phyloP scores from a whole-genome alignment of 192 early-diverging fungal genomes.

The Helicostylum pulchrum region DNA sequence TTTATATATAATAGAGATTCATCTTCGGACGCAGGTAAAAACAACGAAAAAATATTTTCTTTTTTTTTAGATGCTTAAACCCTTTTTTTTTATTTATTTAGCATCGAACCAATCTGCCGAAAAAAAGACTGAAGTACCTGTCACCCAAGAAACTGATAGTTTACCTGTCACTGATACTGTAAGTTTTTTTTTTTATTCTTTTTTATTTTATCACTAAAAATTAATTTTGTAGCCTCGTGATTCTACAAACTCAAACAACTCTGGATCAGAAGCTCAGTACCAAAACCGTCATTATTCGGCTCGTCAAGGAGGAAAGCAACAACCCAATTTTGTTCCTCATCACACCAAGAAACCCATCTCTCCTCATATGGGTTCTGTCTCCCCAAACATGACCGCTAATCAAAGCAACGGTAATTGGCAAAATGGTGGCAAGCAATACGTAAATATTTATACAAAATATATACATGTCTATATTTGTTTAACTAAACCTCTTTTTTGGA shows the following conservation, averaged over 20 bases:
- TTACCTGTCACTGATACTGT: conserved; percentile 27
- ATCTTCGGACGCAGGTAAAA: conserved; percentile 20
- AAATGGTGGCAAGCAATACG: conserved; percentile 13
- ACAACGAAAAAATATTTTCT: background rate
- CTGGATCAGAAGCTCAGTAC: conserved; percentile 31
- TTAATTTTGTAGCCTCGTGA: conserved; percentile 15
- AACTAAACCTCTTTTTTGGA: no score
- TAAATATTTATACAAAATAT: no score
- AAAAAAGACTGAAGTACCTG: conserved; percentile 21
- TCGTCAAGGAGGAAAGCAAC: conserved; percentile 31
- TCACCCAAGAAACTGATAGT: conserved; percentile 17
- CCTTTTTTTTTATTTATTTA: no score
- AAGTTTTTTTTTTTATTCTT: conserved; percentile 13
- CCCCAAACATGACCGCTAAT: conserved; percentile 29
- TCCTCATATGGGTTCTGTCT: conserved; percentile 21
- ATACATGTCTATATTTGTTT: no score
- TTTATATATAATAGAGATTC: conserved; percentile 12
- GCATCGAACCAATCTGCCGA: conserved; percentile 22
- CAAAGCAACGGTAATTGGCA: conserved; percentile 23
- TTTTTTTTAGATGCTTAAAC: no score
- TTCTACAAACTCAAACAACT: conserved; percentile 32
- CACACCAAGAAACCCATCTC: conserved; percentile 34
- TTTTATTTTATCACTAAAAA: background rate
- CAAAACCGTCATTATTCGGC: conserved; percentile 30
- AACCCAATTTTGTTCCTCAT: conserved; percentile 31